Conservation (phyloP, 768 basidiomycete species). For the Leccinum subtestaceum region DNA sequence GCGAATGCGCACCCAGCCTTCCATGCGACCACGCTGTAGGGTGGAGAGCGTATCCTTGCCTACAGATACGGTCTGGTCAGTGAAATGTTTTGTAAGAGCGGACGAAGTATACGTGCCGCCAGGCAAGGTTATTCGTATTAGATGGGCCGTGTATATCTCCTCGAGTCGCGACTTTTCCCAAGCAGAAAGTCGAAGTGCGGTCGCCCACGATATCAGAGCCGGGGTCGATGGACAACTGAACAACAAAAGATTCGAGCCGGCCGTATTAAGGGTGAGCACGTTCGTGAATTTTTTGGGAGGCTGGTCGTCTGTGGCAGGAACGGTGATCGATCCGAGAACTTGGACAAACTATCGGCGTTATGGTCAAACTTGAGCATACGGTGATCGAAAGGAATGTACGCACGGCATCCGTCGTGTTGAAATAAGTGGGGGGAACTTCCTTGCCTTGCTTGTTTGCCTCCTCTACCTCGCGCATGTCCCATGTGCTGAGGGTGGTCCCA, state of each 20-base stretch:
- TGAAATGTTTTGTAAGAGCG: constrained; percentile 25
- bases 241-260: constrained; percentile 84
- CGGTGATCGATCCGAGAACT: constrained; percentile 71
- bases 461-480: constrained; percentile 89
- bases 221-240: constrained; percentile 79
- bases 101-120: constrained; percentile 34
- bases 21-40: constrained; percentile 69
- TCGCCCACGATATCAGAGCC: constrained; percentile 83
- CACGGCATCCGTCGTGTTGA: constrained; percentile 87
- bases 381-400: constrained; percentile 31
- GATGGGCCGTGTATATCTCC: constrained; percentile 96
- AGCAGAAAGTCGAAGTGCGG: constrained; percentile 81
- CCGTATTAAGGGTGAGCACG: constrained; percentile 90
- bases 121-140: constrained; percentile 75
- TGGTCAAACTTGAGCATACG: constrained; percentile 3
- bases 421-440: constrained; percentile 83
- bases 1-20: constrained; percentile 89
- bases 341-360: constrained; percentile 59
- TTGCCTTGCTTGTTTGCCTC: constrained; percentile 76
- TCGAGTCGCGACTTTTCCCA: constrained; percentile 96
- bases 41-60: constrained; percentile 57
- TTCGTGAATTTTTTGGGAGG: constrained; percentile 64
- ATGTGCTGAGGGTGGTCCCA: constrained; percentile 84
- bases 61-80: constrained; percentile 17
- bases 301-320: constrained; percentile 48